Base-by-base conservation (phyloP, 495 filamentous ascomycete species). In the Penicillium canariense region DNA sequence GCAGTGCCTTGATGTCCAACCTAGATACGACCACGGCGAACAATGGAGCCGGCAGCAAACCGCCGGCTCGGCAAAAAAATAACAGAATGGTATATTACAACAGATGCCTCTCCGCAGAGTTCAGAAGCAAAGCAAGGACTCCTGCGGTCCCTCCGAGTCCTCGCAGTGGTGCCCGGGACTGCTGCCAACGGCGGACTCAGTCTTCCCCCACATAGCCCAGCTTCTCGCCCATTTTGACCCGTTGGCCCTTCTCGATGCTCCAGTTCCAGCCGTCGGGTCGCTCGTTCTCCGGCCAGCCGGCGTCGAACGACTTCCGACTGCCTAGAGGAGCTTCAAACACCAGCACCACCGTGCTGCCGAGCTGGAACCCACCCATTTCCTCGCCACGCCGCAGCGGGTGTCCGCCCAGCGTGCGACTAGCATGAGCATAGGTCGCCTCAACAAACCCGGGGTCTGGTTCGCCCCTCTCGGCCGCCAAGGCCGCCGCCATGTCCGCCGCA, bases 351-450 rank as follows among this genome's bases (percentile, higher is more conserved):
- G 93, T 92, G 67, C 92, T 97, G 20, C 94, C 94, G 18, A 99
- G 78, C 75, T 94, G 91, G 72, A 99, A 99, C 0, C 94, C 94
- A 22, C 94, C 94, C 90, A 99, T 97, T 71, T 99, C 95, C 57
- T 95, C 92, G 22, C 94, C 94, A 34, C 90, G 81, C 42, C 84
- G 78, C 53, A 97, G 71, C 9, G 94, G 86, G 67, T 97, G 84
- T 10, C 94, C 94, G 22, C 84, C 82, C 2, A 99, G 78, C 1
- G 96, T 80, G 10, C 72, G 64, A 69, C 87, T 94, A 5, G 92
- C 89, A 17, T 80, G 79, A 51, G 79, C 83, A 63, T 97, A 99
- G 14, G 87, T 93, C 5, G 94, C 94, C 73, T 97, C 95, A 1
- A 87, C 84, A 66, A 90, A 97, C 8, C 92, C 91, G 26, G 83